Conservation (phyloP, 2,329 filamentous ascomycete genomes). For the Fusarium euwallaceae region DNA sequence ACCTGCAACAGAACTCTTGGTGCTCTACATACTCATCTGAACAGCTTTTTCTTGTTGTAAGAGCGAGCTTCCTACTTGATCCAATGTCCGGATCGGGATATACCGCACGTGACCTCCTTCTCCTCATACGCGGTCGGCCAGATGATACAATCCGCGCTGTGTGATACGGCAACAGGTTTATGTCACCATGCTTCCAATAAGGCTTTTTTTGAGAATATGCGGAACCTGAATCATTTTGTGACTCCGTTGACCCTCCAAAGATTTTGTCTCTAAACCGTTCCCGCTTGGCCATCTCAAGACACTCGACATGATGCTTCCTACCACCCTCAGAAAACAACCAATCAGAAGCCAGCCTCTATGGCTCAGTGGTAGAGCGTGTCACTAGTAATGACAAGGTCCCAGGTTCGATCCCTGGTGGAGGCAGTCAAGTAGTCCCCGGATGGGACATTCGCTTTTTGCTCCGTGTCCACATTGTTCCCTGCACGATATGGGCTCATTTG, state of each 20-base stretch:
- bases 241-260: neutral
- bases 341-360: neutral
- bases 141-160: neutral
- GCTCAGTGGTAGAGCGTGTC: constrained; percentile 2
- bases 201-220: too few relatives aligned
- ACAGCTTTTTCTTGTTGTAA: neutral
- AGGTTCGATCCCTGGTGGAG: constrained; percentile 1
- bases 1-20: neutral
- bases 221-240: neutral
- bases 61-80: neutral
- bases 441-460: neutral
- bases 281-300: neutral
- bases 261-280: neutral
- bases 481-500: too few relatives aligned
- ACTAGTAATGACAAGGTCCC: constrained; percentile 2
- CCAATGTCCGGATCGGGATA: neutral
- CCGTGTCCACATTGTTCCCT: neutral
- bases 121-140: neutral
- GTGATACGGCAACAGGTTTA: neutral
- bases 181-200: too few relatives aligned
- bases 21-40: neutral
- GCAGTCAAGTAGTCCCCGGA: neutral
- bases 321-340: neutral
- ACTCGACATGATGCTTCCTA: neutral
- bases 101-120: neutral